phyloP scores from a whole-genome alignment of 371 early-diverging fungal genomes.

The Zychaea mexicana region DNA sequence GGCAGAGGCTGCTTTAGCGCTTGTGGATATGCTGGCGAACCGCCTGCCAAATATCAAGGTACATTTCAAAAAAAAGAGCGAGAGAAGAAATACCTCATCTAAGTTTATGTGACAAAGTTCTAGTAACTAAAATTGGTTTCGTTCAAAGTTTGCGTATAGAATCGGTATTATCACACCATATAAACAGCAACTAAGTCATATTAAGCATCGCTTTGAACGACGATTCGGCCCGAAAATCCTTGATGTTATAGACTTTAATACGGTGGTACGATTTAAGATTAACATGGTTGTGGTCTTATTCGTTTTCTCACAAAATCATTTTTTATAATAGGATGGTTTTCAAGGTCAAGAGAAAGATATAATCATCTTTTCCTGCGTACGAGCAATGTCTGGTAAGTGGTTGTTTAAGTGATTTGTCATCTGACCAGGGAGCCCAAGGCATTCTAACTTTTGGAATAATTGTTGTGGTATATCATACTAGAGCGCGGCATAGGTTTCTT shows the following conservation, averaged over 20 bases:
- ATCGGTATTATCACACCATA: constrained; percentile 95
- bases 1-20: constrained; percentile 70
- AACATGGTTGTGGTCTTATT: background rate
- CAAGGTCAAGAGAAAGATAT: constrained; percentile 99
- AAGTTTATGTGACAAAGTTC: background rate
- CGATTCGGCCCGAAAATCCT: constrained; percentile 67
- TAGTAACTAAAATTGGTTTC: too few relatives aligned
- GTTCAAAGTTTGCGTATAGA: constrained; percentile 62
- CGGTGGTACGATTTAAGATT: constrained; percentile 55
- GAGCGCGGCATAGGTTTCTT: constrained; percentile 89
- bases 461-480: constrained; percentile 18
- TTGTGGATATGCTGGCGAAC: constrained; percentile 66
- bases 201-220: constrained; percentile 66
- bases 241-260: constrained; percentile 89
- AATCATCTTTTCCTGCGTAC: constrained; percentile 94
- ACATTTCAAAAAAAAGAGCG: constrained; percentile 14
- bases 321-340: constrained; percentile 82
- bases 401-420: too few relatives aligned
- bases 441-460: too few relatives aligned
- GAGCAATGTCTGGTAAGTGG: constrained; percentile 66
- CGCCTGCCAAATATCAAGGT: constrained; percentile 61
- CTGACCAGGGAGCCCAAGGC: too few relatives aligned
- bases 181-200: constrained; percentile 79
- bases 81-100: background rate
- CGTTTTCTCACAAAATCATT: background rate